Base-by-base conservation (phyloP, 2,329 filamentous ascomycete species). In the Arthrobotrys megalospora region DNA sequence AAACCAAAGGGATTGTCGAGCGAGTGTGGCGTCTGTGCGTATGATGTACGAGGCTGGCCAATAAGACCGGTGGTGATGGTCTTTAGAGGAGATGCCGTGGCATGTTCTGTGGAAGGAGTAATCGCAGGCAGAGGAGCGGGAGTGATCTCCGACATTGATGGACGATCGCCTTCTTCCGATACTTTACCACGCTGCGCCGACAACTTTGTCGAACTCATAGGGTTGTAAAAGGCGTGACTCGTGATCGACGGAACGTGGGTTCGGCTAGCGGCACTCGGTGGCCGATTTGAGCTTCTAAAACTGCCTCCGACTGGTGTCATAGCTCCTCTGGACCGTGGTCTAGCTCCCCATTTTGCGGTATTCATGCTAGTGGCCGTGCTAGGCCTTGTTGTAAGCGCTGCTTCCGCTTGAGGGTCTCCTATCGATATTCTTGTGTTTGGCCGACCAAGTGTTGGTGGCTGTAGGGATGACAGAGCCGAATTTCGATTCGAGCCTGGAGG, bases 171-270 rank as follows among this genome's bases (percentile, higher is more conserved):
- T 86, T 86, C 81, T 87, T 82, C 81, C 43, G 80, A 80, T 16
- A 81, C 76, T 50, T 81, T 89, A 80, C 91, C 90, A 84, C 95
- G 88, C 85, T 98, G 96, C 68, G 94, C 94, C 85, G 98, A 95
- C 63, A 98, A 87, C 83, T 93, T 92, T 84, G 97, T 94, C 24
- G 95, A 97, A 85, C 94, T 98, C 93, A 99, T 97, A 45, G 96
- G 96, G 21, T 91, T 92, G 83, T 97, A 97, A 86, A 99, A 98
- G 67, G 93, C 95, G 82, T 95, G 92, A 14, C 93, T 94, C 1
- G 93, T 91, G 66, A 99, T 86, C 1, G 92, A 94, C 0, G 96
- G 94, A 19, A 97, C 94, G 86, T 99, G 96, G 48, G 93, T 96
- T 82, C 91, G 89, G 83, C 91, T 94, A 53, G 91, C 87, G 48